Percentiles rank a stretch among this genome's conserved stretches.
phyloP scores from a whole-genome alignment of 1,139 yeast genomes.

The Sugiyamaella castrensis region DNA sequence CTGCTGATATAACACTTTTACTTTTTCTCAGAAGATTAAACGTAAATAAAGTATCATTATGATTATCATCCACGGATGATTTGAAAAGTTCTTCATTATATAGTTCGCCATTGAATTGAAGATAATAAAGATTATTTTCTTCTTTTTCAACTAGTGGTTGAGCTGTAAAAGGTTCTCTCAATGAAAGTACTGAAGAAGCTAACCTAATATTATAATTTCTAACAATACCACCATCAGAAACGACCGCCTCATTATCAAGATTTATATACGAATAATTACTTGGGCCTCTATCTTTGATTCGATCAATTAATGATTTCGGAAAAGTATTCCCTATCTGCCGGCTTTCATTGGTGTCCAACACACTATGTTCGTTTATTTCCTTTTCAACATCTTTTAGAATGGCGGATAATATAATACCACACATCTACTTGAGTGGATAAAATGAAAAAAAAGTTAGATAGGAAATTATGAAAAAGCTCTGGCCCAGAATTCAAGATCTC shows the following conservation, averaged over 20 bases:
- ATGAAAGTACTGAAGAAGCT: constrained; percentile 70
- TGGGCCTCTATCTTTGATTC: constrained; percentile 31
- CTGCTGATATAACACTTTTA: constrained; percentile 33
- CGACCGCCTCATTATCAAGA: neutral
- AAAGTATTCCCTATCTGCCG: constrained; percentile 1
- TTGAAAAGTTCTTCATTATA: constrained; percentile 54
- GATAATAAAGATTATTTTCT: constrained; percentile 33
- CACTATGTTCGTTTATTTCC: neutral
- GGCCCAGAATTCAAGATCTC: too few species aligned
- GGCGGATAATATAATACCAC: constrained; percentile 29
- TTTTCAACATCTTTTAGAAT: neutral
- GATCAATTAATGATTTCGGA: constrained; percentile 16
- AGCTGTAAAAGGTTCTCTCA: constrained; percentile 69
- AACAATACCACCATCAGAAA: neutral
- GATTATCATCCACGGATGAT: constrained; percentile 18
- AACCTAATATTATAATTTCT: neutral
- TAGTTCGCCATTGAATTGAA: constrained; percentile 88
- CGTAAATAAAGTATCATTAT: constrained; percentile 52
- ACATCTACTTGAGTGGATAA: constrained; percentile 21
- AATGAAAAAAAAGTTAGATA: too few species aligned
- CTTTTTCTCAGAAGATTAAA: constrained; percentile 29
- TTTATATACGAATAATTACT: constrained; percentile 1
- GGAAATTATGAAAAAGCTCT: too few species aligned
- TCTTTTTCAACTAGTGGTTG: constrained; percentile 54
- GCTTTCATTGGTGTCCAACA: neutral